These are phyloP conservation scores for Litsea cubeba DNA, from an alignment of 164 flowering plant genomes.

Conservation along the genomic window DNA sequence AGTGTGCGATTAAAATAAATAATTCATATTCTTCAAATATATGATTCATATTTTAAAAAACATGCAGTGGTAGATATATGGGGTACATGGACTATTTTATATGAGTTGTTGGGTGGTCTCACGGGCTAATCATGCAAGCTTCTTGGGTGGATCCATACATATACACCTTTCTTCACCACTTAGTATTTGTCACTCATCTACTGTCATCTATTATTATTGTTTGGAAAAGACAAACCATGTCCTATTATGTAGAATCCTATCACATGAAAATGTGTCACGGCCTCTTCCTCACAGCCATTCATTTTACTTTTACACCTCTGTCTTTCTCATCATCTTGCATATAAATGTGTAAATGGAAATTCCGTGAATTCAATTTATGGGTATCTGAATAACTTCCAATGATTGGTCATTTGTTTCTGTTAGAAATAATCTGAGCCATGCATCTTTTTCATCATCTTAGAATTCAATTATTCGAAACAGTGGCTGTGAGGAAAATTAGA, in stretches of 20 bases:
- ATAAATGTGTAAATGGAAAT: no score
- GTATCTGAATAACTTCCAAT: no score
- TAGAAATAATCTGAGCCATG: no score
- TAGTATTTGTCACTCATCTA: not conserved
- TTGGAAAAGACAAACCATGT: constrained; percentile 33
- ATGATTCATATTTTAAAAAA: no score
- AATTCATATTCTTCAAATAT: no score
- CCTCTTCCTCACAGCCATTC: not conserved
- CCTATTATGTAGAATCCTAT: constrained; percentile 17
- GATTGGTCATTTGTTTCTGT: no score
- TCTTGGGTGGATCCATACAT: not conserved
- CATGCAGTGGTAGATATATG: no score
- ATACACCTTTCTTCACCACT: constrained; percentile 4
- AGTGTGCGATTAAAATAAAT: no score
- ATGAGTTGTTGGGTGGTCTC: constrained; percentile 5
- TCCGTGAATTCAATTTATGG: no score
- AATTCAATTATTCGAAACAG: no score
- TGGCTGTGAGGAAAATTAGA: no score
- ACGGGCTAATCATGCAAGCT: not conserved
- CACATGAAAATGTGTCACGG: constrained; percentile 12
- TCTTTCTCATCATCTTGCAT: not conserved
- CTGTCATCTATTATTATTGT: constrained; percentile 3
- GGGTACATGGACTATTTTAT: not conserved
- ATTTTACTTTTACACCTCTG: not conserved
- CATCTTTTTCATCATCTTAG: no score